Conservation (phyloP, 2,329 filamentous ascomycete genomes). For the Parastagonospora nodorum region DNA sequence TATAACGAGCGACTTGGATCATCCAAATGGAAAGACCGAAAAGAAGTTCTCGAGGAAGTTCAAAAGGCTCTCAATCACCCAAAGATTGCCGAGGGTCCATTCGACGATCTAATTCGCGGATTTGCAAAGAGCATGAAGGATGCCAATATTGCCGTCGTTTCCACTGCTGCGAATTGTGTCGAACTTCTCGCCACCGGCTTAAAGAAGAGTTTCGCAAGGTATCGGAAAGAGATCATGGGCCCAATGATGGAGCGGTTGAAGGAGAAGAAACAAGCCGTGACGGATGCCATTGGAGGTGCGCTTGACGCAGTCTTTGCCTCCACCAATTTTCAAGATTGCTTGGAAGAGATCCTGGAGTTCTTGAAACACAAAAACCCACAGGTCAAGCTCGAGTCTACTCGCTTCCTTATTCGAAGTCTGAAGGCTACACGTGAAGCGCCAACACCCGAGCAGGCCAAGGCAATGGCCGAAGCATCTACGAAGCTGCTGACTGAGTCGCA, state of each 20-base stretch:
- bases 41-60: conserved; percentile 87
- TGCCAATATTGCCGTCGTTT: conserved; percentile 93
- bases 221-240: conserved; percentile 78
- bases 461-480: conserved; percentile 85
- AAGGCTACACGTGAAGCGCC: conserved; percentile 84
- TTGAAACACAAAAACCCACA: conserved; percentile 95
- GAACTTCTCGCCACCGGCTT: conserved; percentile 87
- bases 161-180: conserved; percentile 89
- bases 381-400: conserved; percentile 93
- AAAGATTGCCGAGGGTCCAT: conserved; percentile 88
- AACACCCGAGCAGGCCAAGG: conserved; percentile 78
- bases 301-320: conserved; percentile 72
- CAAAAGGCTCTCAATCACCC: conserved; percentile 79
- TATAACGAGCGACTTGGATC: conserved; percentile 84
- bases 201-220: conserved; percentile 76
- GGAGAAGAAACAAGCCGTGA: conserved; percentile 90
- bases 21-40: conserved; percentile 97
- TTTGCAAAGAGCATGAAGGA: conserved; percentile 99
- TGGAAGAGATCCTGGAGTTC: conserved; percentile 88
- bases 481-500: conserved; percentile 90
- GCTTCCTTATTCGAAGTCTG: conserved; percentile 88
- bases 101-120: conserved; percentile 79
- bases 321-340: conserved; percentile 77
- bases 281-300: conserved; percentile 84
- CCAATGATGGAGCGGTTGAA: conserved; percentile 95